These are phyloP conservation scores for Apiospora sp. DNA, from an alignment of 2,329 filamentous ascomycete genomes.

Conservation along the genomic window DNA sequence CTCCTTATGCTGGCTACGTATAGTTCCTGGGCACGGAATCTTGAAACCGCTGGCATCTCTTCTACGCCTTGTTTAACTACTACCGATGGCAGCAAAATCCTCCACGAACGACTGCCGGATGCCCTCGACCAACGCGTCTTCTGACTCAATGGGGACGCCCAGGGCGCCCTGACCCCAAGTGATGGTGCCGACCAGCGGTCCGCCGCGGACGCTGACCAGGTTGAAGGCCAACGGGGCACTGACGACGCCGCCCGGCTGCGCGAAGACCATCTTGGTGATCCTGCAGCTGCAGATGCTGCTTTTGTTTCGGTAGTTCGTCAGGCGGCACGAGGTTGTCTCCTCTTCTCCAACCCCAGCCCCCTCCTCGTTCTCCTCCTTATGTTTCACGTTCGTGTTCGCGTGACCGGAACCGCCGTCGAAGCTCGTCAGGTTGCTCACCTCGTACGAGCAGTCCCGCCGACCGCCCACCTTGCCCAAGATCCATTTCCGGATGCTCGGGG, in stretches of 20 bases:
- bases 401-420: constrained; percentile 39
- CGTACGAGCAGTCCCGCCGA: constrained; percentile 49
- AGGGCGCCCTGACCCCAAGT: constrained; percentile 54
- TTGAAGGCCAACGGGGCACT: constrained; percentile 51
- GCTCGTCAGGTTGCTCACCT: constrained; percentile 54
- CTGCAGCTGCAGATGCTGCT: not conserved
- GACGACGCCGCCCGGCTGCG: constrained; percentile 50
- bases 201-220: constrained; percentile 48
- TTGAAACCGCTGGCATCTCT: not conserved
- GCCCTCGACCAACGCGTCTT: constrained; percentile 23
- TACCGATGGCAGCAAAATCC: not conserved
- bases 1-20: not conserved
- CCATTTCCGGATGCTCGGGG: constrained; percentile 50
- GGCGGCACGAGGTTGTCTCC: too few relatives aligned
- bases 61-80: not conserved
- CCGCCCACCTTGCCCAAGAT: constrained; percentile 46
- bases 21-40: not conserved
- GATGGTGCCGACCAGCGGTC: constrained; percentile 46
- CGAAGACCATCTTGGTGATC: constrained; percentile 50
- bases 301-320: too few relatives aligned
- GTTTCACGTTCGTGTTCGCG: too few relatives aligned
- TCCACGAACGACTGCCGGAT: constrained; percentile 23
- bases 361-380: too few relatives aligned
- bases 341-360: too few relatives aligned
- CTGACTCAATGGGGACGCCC: constrained; percentile 32